Conservation (phyloP, 108 stramenopile genomes). For the Cyclotella kingstonii region DNA sequence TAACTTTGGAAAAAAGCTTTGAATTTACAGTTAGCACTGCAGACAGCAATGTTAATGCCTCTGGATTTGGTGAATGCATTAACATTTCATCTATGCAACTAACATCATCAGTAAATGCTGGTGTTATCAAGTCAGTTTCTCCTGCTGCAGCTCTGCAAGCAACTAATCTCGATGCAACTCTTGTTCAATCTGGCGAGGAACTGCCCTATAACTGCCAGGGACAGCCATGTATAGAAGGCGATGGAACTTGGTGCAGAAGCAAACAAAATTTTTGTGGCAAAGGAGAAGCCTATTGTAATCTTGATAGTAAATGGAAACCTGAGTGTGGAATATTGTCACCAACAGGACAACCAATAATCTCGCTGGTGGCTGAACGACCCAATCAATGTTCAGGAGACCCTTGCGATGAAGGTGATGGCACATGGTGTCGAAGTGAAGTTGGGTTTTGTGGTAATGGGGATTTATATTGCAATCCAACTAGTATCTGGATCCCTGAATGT, state of each 20-base stretch:
- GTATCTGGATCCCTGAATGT: conserved; percentile 30
- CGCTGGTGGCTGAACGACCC: conserved; percentile 16
- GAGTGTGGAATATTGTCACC: conserved; percentile 22
- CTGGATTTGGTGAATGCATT: conserved; percentile 25
- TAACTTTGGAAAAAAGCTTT: conserved; percentile 6
- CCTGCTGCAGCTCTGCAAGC: not conserved
- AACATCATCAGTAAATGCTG: conserved; percentile 14
- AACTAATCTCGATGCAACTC: not conserved
- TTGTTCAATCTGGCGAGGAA: not conserved
- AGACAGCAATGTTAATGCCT: conserved; percentile 16
- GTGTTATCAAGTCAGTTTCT: conserved; percentile 8
- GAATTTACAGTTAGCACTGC: not conserved
- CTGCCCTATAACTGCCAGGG: conserved; percentile 26
- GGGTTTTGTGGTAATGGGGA: conserved; percentile 26
- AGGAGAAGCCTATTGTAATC: conserved; percentile 36
- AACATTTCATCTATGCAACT: conserved; percentile 15
- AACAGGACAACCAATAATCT: conserved; percentile 2
- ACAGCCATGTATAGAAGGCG: conserved; percentile 25
- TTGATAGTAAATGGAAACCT: conserved; percentile 28
- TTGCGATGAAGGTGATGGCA: conserved; percentile 19
- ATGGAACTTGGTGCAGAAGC: conserved; percentile 17
- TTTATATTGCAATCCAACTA: conserved; percentile 30
- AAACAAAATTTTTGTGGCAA: conserved; percentile 31
- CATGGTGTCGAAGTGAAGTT: conserved; percentile 34
- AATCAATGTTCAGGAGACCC: conserved; percentile 30